These are phyloP conservation scores for Rubia yunnanensis DNA, from an alignment of 257 asterid genomes.

Conservation along the genomic window DNA sequence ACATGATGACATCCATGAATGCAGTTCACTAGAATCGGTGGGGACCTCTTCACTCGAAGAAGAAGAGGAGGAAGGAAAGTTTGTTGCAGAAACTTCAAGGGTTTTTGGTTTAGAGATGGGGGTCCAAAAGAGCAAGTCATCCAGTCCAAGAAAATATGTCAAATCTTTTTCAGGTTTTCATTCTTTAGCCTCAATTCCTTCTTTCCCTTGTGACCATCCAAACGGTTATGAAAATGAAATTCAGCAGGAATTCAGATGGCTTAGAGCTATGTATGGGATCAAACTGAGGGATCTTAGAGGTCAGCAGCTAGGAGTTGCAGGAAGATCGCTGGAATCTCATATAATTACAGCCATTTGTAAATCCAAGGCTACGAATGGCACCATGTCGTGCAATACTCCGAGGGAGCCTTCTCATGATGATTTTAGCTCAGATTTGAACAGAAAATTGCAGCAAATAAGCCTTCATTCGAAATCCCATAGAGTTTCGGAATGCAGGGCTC, in stretches of 20 bases:
- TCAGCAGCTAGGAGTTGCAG: constrained; percentile 19
- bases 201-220: constrained; percentile 10
- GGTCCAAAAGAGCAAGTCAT: constrained; percentile 2
- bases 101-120: constrained; percentile 12
- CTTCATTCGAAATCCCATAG: constrained; percentile 29
- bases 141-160: constrained; percentile 10
- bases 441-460: constrained; percentile 21
- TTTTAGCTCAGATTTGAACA: constrained; percentile 7
- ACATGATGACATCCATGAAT: constrained; percentile 35
- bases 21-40: constrained; percentile 28
- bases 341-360: constrained; percentile 1
- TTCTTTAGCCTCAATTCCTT: constrained; percentile 19
- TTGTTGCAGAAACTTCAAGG: constrained; percentile 11
- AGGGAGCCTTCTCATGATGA: too few relatives aligned
- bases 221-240: constrained; percentile 24
- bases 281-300: constrained; percentile 19
- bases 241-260: constrained; percentile 38
- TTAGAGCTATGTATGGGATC: constrained; percentile 26
- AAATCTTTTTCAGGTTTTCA: constrained; percentile 22
- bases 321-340: constrained; percentile 14
- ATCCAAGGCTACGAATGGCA: constrained; percentile 2
- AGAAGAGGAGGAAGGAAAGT: constrained; percentile 17
- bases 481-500: constrained; percentile 30
- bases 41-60: constrained; percentile 28
- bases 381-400: background rate